Evolutionary conservation across 1,284 basidiomycete genomes (phyloP).

Genomic region (Peniophora sp.): DNA sequence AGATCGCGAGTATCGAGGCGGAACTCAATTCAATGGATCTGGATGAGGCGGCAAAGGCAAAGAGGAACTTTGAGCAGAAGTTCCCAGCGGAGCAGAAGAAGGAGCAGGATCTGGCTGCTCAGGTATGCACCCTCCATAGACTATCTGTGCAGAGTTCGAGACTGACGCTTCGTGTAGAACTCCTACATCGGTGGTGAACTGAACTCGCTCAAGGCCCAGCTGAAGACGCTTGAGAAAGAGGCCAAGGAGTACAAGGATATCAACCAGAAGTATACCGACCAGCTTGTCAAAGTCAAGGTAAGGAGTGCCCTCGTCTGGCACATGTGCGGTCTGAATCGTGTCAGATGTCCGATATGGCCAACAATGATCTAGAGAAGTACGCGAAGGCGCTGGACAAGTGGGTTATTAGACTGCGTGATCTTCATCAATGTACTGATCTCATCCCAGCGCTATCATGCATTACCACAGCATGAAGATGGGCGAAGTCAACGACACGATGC

Average conservation of each 20-base stretch:
- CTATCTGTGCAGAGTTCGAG: slow-evolving; percentile 5
- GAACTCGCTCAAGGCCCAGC: slow-evolving; percentile 63
- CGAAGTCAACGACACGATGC: slow-evolving; percentile 97
- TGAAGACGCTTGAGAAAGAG: slow-evolving; percentile 65
- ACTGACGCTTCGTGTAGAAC: slow-evolving; percentile 40
- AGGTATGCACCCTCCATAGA: slow-evolving; percentile 37
- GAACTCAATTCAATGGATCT: slow-evolving; percentile 76
- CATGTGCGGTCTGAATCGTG: slow-evolving; percentile 3
- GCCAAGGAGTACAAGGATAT: slow-evolving; percentile 85
- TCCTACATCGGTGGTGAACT: slow-evolving; percentile 79
- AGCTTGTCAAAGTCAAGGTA: slow-evolving; percentile 93
- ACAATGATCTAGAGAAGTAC: slow-evolving; percentile 94
- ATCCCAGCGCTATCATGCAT: slow-evolving; percentile 86
- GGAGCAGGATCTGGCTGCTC: slow-evolving; percentile 64
- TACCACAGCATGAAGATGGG: slow-evolving; percentile 99
- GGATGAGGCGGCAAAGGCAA: slow-evolving; percentile 74
- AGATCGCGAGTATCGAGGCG: slow-evolving; percentile 61
- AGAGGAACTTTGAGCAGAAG: slow-evolving; percentile 77
- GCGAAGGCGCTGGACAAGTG: slow-evolving; percentile 93
- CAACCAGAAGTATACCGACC: slow-evolving; percentile 80
- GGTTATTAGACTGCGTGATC: slow-evolving; percentile 19
- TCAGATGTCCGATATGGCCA: slow-evolving; percentile 91
- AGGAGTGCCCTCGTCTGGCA: slow-evolving; percentile 6
- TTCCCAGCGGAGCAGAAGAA: slow-evolving; percentile 68
- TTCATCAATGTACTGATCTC: background rate